phyloP scores from a whole-genome alignment of 805 yeast genomes.

The Kodamaea neixiangensis region DNA sequence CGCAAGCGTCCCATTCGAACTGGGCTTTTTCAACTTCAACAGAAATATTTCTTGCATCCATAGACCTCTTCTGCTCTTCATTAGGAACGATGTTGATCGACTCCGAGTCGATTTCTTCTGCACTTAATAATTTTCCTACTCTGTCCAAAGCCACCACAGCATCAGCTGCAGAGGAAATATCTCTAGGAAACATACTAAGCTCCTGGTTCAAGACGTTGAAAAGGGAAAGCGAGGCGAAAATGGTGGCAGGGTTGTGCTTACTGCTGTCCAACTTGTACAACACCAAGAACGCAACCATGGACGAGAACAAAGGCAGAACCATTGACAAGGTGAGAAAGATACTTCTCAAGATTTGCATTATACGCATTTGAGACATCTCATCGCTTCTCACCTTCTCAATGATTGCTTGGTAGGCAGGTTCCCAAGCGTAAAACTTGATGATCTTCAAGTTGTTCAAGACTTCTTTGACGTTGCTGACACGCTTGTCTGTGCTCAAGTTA shows the following conservation, averaged over 20 bases:
- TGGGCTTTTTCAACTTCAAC: constrained; percentile 50
- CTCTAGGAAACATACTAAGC: constrained; percentile 69
- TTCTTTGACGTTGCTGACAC: constrained; percentile 78
- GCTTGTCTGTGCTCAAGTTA: constrained; percentile 65
- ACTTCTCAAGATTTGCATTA: constrained; percentile 66
- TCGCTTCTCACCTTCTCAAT: constrained; percentile 55
- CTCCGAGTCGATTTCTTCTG: constrained; percentile 37
- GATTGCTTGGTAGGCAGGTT: constrained; percentile 64
- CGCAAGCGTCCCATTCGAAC: constrained; percentile 63
- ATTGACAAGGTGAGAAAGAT: constrained; percentile 64
- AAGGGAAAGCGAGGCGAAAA: constrained; percentile 70
- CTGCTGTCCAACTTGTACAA: constrained; percentile 33
- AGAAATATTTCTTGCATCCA: constrained; percentile 40
- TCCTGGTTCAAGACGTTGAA: constrained; percentile 65
- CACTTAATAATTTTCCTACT: constrained; percentile 53
- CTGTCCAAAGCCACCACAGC: constrained; percentile 63
- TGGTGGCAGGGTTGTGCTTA: constrained; percentile 55
- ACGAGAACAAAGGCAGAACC: constrained; percentile 66
- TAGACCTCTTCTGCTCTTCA: constrained; percentile 20
- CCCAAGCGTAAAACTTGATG: constrained; percentile 92
- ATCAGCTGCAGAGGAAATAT: constrained; percentile 67
- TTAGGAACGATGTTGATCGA: constrained; percentile 23
- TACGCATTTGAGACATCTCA: constrained; percentile 64
- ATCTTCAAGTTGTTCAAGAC: constrained; percentile 74
- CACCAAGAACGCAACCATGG: constrained; percentile 55